phyloP scores from a whole-genome alignment of 768 basidiomycete species.

The Mycena kentingensis region DNA sequence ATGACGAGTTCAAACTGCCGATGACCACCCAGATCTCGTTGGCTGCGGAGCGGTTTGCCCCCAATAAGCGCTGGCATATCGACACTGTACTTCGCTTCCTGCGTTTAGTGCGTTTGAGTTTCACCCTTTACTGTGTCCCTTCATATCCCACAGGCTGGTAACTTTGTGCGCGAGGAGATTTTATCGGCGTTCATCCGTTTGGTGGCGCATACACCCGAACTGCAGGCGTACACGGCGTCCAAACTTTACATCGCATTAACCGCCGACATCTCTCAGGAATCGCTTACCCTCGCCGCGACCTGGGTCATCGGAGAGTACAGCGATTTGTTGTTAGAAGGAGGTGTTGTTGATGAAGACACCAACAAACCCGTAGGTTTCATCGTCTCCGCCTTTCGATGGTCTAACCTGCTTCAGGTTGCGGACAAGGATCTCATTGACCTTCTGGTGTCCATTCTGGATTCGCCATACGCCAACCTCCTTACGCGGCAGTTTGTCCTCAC shows the following conservation, averaged over 20 bases:
- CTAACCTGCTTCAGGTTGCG: slow-evolving; percentile 49
- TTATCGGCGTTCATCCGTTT: slow-evolving; percentile 93
- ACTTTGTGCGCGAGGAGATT: slow-evolving; percentile 96
- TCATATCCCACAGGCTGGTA: slow-evolving; percentile 72
- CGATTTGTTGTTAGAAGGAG: slow-evolving; percentile 85
- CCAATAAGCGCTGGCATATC: slow-evolving; percentile 99
- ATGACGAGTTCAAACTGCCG: slow-evolving; percentile 97
- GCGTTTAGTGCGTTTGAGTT: slow-evolving; percentile 66
- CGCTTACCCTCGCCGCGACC: slow-evolving; percentile 86
- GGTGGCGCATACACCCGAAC: slow-evolving; percentile 94
- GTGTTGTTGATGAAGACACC: slow-evolving; percentile 73
- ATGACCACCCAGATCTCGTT: slow-evolving; percentile 97
- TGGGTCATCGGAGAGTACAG: slow-evolving; percentile 98
- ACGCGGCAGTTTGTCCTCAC: slow-evolving; percentile 92
- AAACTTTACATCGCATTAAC: slow-evolving; percentile 86
- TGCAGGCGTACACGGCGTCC: slow-evolving; percentile 93
- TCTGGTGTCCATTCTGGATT: slow-evolving; percentile 82
- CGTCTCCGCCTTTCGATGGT: slow-evolving; percentile 3
- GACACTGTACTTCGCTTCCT: slow-evolving; percentile 93
- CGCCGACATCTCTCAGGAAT: slow-evolving; percentile 94
- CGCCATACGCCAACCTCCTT: slow-evolving; percentile 91
- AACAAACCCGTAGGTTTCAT: slow-evolving; percentile 56
- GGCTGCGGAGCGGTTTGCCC: slow-evolving; percentile 94
- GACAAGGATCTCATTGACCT: slow-evolving; percentile 88
- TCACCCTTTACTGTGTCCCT: background rate